Evolutionary conservation across 805 yeast genomes (phyloP), one percentile per base, ranked within the genome.

Genomic region (Spathaspora passalidarum): DNA sequence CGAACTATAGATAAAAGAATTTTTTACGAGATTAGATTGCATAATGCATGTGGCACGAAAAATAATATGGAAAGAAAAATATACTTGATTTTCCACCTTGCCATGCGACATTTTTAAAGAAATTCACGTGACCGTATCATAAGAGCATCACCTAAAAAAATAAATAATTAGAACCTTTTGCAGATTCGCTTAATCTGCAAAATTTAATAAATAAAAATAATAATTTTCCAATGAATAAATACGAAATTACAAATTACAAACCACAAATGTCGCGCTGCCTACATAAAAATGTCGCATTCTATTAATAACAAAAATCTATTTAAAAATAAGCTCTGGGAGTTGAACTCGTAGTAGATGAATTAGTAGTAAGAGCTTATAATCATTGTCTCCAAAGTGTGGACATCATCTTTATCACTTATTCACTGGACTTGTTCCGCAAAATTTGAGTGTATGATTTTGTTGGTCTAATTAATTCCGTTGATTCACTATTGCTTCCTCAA

Each of bases 61-160:
- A 29, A 29, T n/a, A n/a, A 29, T 29, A n/a, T 13, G 13, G 34
- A 10, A 10, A 6, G 17, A 13, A 29, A 29, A 29, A 29, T 29
- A 17, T 29, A n/a, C 34, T 11, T 29, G 32, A 14, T 26, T 26
- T 26, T 26, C 13, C n/a, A 7, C 14, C 14, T 8, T 17, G 6
- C 16, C 34, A n/a, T 13, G n/a, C 34, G 34, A 29, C 34, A 29
- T 29, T 29, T 29, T 38, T 38, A 38, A 38, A 38, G 40, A 38
- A n/a, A 38, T 38, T 38, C 40, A 38, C 40, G 40, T 38, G 40
- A 38, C 14, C 14, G 17, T n/a, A 36, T 18, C 38, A 36, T 13
- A 17, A 13, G 3, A 36, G 17, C 14, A 17, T n/a, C 4, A 36
- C 21, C 36, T 32, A 14, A 3, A 17, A 36, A 36, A 36, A 36